A percentile compares a stretch with the other conserved stretches of the same genome.
Evolutionary conservation across 495 filamentous ascomycete species (phyloP).

Genomic region (Aeminium ludgeri): DNA sequence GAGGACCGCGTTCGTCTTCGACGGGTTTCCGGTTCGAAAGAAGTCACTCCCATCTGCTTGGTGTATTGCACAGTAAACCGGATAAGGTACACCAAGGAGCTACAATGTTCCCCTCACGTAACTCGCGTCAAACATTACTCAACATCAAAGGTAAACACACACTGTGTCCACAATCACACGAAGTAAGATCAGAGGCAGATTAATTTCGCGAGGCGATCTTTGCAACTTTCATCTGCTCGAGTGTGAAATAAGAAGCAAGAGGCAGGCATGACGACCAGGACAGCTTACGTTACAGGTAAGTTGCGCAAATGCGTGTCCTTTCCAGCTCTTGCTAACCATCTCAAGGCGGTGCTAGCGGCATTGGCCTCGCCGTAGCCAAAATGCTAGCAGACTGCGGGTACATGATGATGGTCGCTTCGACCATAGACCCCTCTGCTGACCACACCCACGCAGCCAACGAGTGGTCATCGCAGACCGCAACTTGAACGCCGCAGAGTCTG

Average conservation of each 20-base stretch:
- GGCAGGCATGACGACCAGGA: constrained; percentile 7
- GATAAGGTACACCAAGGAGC: no score
- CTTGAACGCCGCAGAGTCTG: constrained; percentile 6
- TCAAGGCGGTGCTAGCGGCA: constrained; percentile 15
- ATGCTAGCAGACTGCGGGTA: constrained; percentile 14
- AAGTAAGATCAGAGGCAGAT: background rate
- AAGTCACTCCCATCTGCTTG: no score
- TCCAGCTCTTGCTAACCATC: background rate
- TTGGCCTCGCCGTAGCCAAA: constrained; percentile 11
- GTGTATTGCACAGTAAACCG: no score
- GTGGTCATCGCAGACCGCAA: constrained; percentile 15
- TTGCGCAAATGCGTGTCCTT: background rate
- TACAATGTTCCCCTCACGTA: no score
- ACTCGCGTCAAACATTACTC: no score
- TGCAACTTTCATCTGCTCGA: no score
- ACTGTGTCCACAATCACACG: background rate
- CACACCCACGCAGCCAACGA: background rate
- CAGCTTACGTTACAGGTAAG: constrained; percentile 11
- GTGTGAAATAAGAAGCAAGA: background rate
- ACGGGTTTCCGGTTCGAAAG: no score
- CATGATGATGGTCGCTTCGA: background rate
- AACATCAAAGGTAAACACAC: no score
- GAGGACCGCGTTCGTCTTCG: no score
- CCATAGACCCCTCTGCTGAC: background rate
- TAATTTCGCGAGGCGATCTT: no score